Evolutionary conservation across 2,329 filamentous ascomycete species (phyloP), one percentile per base, ranked within the genome.

Genomic region (Rhynchosporium secalis): DNA sequence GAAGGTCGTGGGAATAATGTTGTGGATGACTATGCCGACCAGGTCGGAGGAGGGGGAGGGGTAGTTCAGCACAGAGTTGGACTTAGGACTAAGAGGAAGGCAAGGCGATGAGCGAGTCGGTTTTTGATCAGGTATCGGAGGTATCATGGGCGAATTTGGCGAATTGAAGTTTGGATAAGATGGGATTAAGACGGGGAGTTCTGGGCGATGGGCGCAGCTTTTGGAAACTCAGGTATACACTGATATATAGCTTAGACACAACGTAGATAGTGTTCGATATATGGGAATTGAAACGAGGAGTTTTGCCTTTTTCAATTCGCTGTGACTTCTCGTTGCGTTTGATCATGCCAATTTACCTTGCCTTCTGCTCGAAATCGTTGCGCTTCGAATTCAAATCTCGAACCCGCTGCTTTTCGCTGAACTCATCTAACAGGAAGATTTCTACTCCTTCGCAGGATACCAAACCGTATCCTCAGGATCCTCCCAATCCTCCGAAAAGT

Each of bases 31-130:
- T 36, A 52, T 45, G 47, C 10, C 9, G 56, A 13, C 9, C 43
- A n/a, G 20, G 54, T 55, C n/a, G 46, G 57, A 43, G 40, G 13
- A 20, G 57, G 57, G n/a, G 57, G 47, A 7, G 55, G 47, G 4
- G 56, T 47, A 7, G 47, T 58, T 43, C 60, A 58, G 31, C 60
- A 60, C 40, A 61, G 55, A 10, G 60, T 59, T 38, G 63, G 55
- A 4, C 58, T 65, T 2, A 65, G 56, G 40, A 57, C 63, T 4
- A 65, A 61, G 58, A 65, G 51, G 29, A 51, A 45, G 60, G 60
- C 46, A 41, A 65, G 62, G 58, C 48, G 52, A 54, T 64, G 26
- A 38, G 8, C 15, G 46, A n/a, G 43, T 8, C 8, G n/a, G 15
- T 15, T n/a, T 7, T 45, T 15, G 51, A 29, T 13, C 3, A 2